phyloP scores from a whole-genome alignment of 257 asterid species.

The Petunia secreta region DNA sequence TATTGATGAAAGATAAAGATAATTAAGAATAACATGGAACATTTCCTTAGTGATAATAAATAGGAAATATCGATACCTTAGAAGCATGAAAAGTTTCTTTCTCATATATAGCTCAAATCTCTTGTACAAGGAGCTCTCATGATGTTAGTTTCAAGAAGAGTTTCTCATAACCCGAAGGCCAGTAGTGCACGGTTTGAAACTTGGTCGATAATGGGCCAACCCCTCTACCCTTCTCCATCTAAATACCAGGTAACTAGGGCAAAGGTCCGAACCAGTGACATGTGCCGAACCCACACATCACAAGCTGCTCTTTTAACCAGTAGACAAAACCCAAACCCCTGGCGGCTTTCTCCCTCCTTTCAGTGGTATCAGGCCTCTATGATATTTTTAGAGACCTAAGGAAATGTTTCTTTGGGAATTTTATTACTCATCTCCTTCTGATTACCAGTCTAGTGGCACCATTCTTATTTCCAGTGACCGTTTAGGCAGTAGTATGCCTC shows the following conservation, averaged over 20 bases:
- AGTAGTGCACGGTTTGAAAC: too few relatives aligned
- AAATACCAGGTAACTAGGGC: too few relatives aligned
- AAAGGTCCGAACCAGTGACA: too few relatives aligned
- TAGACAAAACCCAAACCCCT: too few relatives aligned
- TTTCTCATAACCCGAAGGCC: not conserved
- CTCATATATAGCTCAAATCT: too few relatives aligned
- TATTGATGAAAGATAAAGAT: conserved; percentile 4
- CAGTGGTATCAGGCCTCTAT: not conserved
- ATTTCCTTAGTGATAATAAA: not conserved
- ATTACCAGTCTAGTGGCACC: not conserved
- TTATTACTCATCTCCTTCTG: conserved; percentile 11
- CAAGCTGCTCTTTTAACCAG: too few relatives aligned
- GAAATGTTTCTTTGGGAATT: not conserved
- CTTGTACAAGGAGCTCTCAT: not conserved
- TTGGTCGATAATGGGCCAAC: too few relatives aligned
- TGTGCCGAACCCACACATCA: too few relatives aligned
- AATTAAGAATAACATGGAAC: not conserved
- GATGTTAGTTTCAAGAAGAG: conserved; percentile 5
- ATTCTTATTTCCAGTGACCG: not conserved
- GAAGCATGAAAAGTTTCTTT: not conserved
- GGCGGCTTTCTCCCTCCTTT: not conserved
- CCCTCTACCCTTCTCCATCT: too few relatives aligned
- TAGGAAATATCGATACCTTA: not conserved
- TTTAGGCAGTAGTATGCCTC: not conserved
- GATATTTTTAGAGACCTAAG: not conserved